These are phyloP conservation scores for Eucommia ulmoides DNA, from an alignment of 257 asterid species.

Conservation along the genomic window DNA sequence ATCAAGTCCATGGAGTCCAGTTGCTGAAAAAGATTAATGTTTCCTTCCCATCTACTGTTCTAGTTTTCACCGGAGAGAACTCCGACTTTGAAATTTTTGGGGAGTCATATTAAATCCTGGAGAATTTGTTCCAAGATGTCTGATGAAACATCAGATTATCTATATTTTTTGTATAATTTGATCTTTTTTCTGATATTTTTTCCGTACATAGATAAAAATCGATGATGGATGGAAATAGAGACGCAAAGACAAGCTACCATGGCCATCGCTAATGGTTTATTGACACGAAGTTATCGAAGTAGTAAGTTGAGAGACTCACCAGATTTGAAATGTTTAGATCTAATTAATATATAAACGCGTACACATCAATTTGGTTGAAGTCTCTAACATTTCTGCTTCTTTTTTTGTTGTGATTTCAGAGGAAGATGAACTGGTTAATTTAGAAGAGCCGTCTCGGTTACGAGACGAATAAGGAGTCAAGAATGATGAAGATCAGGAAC, in stretches of 20 bases:
- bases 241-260: constrained; percentile 63
- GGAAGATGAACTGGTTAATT: constrained; percentile 70
- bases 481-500: constrained; percentile 79
- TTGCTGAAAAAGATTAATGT: constrained; percentile 1
- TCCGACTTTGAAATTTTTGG: constrained; percentile 31
- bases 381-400: constrained; percentile 3
- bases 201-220: constrained; percentile 1
- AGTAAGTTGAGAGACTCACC: constrained; percentile 82
- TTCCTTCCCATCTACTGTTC: not conserved
- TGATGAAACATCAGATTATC: constrained; percentile 19
- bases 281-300: constrained; percentile 59
- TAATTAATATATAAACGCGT: constrained; percentile 7
- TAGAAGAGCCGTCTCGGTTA: constrained; percentile 67
- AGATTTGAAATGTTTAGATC: constrained; percentile 56
- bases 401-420: constrained; percentile 30
- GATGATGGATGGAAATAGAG: constrained; percentile 81
- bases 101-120: constrained; percentile 10
- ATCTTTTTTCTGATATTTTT: constrained; percentile 6
- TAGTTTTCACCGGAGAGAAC: constrained; percentile 15
- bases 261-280: constrained; percentile 71
- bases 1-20: too few species aligned
- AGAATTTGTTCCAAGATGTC: constrained; percentile 19
- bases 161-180: constrained; percentile 21
- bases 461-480: constrained; percentile 61
- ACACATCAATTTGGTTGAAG: not conserved